Evolutionary conservation across 2,329 filamentous ascomycete species (phyloP).

Genomic region (Davidsoniella eucalypti): DNA sequence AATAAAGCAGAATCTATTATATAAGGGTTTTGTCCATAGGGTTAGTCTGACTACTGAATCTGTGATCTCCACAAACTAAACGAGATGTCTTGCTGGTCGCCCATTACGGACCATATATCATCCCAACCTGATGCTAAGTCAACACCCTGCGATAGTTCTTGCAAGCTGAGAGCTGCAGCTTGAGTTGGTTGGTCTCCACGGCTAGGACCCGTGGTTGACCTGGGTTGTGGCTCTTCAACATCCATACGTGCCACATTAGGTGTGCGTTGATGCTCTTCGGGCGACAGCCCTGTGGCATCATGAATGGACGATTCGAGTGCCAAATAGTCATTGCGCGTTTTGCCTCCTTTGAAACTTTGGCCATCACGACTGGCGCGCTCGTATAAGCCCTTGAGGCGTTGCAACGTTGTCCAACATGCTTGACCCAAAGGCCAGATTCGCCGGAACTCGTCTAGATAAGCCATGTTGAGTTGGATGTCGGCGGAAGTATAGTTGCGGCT

Average conservation of each 20-base stretch:
- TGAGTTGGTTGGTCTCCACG: not conserved
- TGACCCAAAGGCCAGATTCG: constrained; percentile 3
- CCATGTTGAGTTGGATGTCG: not conserved
- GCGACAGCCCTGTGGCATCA: constrained; percentile 4
- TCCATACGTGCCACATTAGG: constrained; percentile 7
- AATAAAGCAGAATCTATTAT: not conserved
- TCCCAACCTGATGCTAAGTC: constrained; percentile 8
- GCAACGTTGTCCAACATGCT: constrained; percentile 4
- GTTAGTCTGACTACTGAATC: too few species aligned
- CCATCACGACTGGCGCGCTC: constrained; percentile 4
- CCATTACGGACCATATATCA: constrained; percentile 10
- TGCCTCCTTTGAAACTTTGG: constrained; percentile 1
- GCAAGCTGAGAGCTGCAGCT: not conserved
- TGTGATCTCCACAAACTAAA: not conserved
- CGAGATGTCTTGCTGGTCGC: not conserved
- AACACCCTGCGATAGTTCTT: not conserved
- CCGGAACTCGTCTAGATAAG: constrained; percentile 1
- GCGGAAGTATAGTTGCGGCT: constrained; percentile 13
- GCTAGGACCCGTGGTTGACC: too few species aligned
- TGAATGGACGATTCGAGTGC: constrained; percentile 10
- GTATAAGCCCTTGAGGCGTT: constrained; percentile 5
- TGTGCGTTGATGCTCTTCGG: not conserved
- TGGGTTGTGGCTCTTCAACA: not conserved
- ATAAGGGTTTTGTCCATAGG: not conserved
- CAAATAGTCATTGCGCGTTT: constrained; percentile 8